These are phyloP conservation scores for Boechera divaricarpa DNA, from an alignment of 345 rosid species.

Conservation along the genomic window DNA sequence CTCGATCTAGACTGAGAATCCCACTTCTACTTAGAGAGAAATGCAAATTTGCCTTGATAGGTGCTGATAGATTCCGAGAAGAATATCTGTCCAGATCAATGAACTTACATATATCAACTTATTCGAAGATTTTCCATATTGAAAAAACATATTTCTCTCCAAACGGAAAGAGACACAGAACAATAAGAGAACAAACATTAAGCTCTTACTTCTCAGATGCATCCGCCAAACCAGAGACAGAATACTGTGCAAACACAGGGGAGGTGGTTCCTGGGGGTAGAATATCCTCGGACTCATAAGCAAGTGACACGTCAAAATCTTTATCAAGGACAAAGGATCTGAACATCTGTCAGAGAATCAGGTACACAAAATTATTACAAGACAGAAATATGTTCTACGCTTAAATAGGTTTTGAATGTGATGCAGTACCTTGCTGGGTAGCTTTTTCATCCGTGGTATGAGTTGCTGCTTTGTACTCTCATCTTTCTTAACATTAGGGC, in stretches of 20 bases:
- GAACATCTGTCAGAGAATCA: conserved; percentile 71
- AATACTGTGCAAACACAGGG: conserved; percentile 78
- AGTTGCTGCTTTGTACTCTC: conserved; percentile 75
- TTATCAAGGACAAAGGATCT: conserved; percentile 76
- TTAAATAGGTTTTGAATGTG: conserved; percentile 24
- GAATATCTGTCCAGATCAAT: conserved; percentile 65
- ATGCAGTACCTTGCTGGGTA: conserved; percentile 85
- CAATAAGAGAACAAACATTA: not conserved
- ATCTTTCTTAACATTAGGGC: conserved; percentile 72
- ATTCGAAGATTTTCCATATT: not conserved
- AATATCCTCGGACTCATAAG: conserved; percentile 75
- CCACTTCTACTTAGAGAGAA: conserved; percentile 97
- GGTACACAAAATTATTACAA: conserved; percentile 38
- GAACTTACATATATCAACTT: conserved; percentile 4
- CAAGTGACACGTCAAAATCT: conserved; percentile 90
- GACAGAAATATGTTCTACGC: conserved; percentile 2
- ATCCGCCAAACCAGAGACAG: conserved; percentile 82
- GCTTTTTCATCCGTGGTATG: conserved; percentile 92
- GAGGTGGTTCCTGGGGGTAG: conserved; percentile 78
- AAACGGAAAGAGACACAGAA: conserved; percentile 26
- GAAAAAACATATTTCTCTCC: not conserved
- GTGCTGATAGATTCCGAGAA: conserved; percentile 87
- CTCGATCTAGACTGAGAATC: conserved; percentile 82
- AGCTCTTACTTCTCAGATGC: conserved; percentile 80
- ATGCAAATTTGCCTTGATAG: conserved; percentile 90